Evolutionary conservation across 2,329 filamentous ascomycete species (phyloP).

Genomic region (Metarhizium humberi): DNA sequence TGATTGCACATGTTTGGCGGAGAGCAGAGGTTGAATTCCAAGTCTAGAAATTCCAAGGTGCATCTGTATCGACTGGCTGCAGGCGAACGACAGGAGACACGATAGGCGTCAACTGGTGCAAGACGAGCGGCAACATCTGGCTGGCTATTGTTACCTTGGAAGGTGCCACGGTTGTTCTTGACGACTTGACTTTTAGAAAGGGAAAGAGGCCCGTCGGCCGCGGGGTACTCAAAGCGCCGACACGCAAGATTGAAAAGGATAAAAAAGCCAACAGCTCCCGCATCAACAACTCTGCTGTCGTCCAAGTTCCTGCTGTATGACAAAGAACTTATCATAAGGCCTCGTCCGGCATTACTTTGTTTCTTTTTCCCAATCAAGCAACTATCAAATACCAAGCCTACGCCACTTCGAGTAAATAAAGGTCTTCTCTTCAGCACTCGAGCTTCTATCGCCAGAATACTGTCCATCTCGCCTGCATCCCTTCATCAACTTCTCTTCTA

Average conservation of each 20-base stretch:
- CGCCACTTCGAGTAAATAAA: too few species aligned
- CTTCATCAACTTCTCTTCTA: neutral
- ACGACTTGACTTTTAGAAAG: neutral
- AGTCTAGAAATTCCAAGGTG: too few species aligned
- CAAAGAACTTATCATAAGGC: too few species aligned
- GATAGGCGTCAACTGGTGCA: slow-evolving; percentile 1
- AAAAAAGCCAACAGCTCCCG: slow-evolving; percentile 1
- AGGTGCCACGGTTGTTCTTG: neutral
- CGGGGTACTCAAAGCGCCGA: too few species aligned
- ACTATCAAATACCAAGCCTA: too few species aligned
- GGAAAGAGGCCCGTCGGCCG: neutral
- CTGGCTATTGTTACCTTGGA: neutral
- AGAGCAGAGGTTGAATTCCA: neutral
- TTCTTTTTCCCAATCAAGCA: too few species aligned
- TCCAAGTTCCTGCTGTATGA: neutral
- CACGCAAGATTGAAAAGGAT: neutral
- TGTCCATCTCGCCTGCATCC: neutral
- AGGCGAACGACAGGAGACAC: neutral
- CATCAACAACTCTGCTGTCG: neutral
- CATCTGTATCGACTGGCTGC: too few species aligned
- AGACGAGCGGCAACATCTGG: neutral
- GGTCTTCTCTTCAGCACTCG: too few species aligned
- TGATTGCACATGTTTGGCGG: neutral
- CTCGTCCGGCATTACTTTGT: neutral
- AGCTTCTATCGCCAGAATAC: neutral